Conservation (phyloP, 2,329 filamentous ascomycete genomes). For the Juglanconis sp. region DNA sequence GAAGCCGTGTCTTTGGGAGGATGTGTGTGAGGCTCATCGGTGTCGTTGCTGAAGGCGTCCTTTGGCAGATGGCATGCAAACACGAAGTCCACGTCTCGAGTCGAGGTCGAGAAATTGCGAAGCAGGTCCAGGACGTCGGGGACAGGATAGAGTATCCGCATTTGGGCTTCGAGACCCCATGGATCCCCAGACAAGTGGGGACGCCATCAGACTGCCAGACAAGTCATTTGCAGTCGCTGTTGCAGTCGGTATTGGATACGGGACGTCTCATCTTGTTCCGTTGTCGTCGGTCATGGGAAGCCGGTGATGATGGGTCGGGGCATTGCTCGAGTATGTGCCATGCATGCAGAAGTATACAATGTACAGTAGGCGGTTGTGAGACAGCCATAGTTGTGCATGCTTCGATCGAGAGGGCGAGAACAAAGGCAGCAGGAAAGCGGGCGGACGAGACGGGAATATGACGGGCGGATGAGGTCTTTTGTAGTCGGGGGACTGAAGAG, state of each 20-base stretch:
- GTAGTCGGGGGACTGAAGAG: background rate
- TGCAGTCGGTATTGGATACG: slow-evolving; percentile 4
- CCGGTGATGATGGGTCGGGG: background rate
- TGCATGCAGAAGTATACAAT: background rate
- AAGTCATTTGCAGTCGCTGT: background rate
- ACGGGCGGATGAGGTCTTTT: background rate
- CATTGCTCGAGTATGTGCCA: background rate
- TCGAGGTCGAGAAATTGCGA: slow-evolving; percentile 2
- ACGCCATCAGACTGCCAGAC: slow-evolving; percentile 1
- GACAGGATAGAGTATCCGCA: slow-evolving; percentile 16
- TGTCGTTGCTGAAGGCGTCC: background rate
- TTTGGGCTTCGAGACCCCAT: slow-evolving; percentile 16
- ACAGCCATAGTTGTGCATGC: background rate
- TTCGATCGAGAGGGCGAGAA: background rate
- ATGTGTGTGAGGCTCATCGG: background rate
- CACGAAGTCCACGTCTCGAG: background rate
- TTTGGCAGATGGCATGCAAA: background rate
- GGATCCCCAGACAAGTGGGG: slow-evolving; percentile 7
- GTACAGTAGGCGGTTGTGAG: background rate
- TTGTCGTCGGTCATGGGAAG: background rate
- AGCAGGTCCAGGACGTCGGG: slow-evolving; percentile 1
- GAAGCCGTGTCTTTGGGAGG: background rate
- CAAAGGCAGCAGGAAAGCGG: background rate
- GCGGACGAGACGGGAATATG: background rate
- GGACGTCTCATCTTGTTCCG: slow-evolving; percentile 6